These are phyloP conservation scores for Wickerhamiella hasegawae DNA, from an alignment of 805 yeast species.

Conservation along the genomic window DNA sequence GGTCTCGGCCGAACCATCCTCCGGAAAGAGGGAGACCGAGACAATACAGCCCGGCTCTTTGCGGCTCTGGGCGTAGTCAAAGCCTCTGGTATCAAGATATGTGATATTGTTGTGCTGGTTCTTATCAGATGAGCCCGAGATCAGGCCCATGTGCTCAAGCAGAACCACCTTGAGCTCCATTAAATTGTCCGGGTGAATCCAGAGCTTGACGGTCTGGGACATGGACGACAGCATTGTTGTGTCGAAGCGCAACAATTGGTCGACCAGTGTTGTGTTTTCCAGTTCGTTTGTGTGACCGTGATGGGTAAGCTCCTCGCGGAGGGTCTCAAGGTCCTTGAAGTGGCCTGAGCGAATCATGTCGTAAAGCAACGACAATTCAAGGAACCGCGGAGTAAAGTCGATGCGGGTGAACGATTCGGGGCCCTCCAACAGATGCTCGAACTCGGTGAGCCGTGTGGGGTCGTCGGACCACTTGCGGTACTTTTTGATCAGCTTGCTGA, in stretches of 20 bases:
- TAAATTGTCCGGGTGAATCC: conserved; percentile 48
- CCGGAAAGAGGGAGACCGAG: conserved; percentile 10
- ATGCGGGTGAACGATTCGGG: conserved; percentile 42
- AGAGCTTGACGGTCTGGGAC: conserved; percentile 27
- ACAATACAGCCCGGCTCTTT: conserved; percentile 27
- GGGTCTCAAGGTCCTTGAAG: conserved; percentile 4
- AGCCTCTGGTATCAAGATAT: conserved; percentile 24
- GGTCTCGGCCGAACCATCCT: conserved; percentile 2
- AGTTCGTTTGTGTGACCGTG: neutral
- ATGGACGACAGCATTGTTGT: conserved; percentile 20
- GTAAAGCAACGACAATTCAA: conserved; percentile 40
- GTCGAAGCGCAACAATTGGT: conserved; percentile 18
- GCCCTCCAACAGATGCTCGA: conserved; percentile 24
- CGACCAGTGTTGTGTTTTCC: neutral
- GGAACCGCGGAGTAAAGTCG: conserved; percentile 44
- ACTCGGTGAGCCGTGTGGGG: conserved; percentile 14
- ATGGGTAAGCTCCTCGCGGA: neutral
- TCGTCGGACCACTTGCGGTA: conserved; percentile 31
- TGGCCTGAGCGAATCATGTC: conserved; percentile 28
- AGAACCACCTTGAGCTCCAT: conserved; percentile 35
- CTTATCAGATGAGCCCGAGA: conserved; percentile 9
- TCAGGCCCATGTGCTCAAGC: conserved; percentile 21
- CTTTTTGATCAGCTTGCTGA: conserved; percentile 60
- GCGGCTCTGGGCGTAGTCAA: conserved; percentile 21
- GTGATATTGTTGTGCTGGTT: conserved; percentile 14